Percentiles rank a stretch among this genome's conserved stretches.
Conservation (phyloP, 2,329 filamentous ascomycete genomes). For the Fusarium foetens region DNA sequence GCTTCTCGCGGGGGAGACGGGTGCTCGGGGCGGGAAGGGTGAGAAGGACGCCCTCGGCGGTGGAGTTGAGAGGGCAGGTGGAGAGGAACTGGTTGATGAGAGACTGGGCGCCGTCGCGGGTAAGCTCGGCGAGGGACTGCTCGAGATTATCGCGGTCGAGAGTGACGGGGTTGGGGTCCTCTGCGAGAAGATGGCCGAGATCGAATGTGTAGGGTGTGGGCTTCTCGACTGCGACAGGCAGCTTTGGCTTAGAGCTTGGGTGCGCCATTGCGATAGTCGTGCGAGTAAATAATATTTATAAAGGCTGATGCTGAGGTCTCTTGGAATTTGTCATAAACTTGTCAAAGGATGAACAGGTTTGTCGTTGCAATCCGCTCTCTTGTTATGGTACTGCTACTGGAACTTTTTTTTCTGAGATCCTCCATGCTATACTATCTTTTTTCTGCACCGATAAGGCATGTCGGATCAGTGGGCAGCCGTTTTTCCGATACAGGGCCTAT, state of each 20-base stretch:
- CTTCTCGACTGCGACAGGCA: constrained; percentile 77
- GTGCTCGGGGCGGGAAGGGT: constrained; percentile 77
- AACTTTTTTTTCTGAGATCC: constrained; percentile 40
- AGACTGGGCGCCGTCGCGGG: constrained; percentile 89
- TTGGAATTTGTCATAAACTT: background rate
- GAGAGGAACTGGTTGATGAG: constrained; percentile 95
- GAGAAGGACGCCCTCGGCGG: constrained; percentile 77
- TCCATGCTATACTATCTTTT: constrained; percentile 22
- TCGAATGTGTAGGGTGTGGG: constrained; percentile 93
- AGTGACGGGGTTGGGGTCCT: constrained; percentile 85
- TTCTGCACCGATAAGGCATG: constrained; percentile 42
- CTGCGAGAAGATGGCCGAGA: constrained; percentile 85
- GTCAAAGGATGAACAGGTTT: background rate
- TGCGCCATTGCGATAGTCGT: constrained; percentile 48
- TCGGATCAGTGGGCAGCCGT: constrained; percentile 43
- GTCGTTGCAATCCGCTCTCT: constrained; percentile 12
- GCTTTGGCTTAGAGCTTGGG: constrained; percentile 56
- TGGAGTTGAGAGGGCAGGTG: constrained; percentile 81
- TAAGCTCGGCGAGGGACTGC: constrained; percentile 74
- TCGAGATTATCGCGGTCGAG: constrained; percentile 68
- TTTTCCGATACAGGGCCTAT: constrained; percentile 33
- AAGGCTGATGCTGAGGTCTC: background rate
- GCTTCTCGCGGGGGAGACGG: constrained; percentile 88
- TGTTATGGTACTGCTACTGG: constrained; percentile 20
- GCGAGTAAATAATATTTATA: background rate